Conservation (phyloP, 2,329 filamentous ascomycete genomes). For the Botryotinia narcissicola region DNA sequence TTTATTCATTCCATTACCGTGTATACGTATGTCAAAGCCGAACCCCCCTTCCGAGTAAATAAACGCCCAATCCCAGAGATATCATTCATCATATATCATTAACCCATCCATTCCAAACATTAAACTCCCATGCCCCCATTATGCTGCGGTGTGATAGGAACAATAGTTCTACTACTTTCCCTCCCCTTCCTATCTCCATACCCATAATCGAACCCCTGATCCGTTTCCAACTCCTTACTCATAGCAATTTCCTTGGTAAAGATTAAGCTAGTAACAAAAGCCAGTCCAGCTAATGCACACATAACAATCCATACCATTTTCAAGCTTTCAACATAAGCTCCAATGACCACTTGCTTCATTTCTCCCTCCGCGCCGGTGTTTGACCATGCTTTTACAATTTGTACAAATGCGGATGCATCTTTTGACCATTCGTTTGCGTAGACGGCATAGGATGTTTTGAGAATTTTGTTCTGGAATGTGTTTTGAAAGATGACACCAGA, state of each 20-base stretch:
- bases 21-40: background rate
- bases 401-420: conserved; percentile 29
- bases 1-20: background rate
- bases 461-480: conserved; percentile 37
- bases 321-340: conserved; percentile 29
- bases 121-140: background rate
- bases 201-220: conserved; percentile 18
- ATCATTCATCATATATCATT: background rate
- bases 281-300: conserved; percentile 27
- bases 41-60: rapidly evolving
- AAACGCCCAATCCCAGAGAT: background rate
- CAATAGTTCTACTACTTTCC: background rate
- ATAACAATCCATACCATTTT: conserved; percentile 33
- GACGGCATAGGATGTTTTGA: conserved; percentile 22
- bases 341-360: conserved; percentile 21
- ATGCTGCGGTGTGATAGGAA: background rate
- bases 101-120: background rate
- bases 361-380: conserved; percentile 18
- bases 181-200: background rate
- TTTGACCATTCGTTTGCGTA: conserved; percentile 25
- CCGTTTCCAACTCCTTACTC: conserved; percentile 46
- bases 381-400: conserved; percentile 28
- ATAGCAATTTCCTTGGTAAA: conserved; percentile 50
- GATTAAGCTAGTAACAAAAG: conserved; percentile 39
- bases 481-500: conserved; percentile 70